A percentile compares a stretch with the other conserved stretches of the same genome.
Evolutionary conservation across 768 basidiomycete genomes (phyloP).

Genomic region (Leccinum barrowsii): DNA sequence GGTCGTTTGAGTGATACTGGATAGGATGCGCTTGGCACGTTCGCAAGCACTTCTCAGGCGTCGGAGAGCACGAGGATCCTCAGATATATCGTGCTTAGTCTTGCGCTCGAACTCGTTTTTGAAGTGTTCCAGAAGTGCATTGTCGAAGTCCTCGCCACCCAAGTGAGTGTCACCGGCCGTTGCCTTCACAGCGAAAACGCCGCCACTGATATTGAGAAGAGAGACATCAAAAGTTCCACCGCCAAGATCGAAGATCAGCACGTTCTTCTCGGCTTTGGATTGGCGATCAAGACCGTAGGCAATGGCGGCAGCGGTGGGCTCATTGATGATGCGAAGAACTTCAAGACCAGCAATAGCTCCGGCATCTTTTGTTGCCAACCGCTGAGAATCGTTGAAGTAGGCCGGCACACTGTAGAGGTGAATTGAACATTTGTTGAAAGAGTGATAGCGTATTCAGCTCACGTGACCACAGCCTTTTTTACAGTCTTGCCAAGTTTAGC

Average conservation of each 20-base stretch:
- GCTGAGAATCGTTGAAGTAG: slow-evolving; percentile 99
- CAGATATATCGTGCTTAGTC: slow-evolving; percentile 94
- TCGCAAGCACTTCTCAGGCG: slow-evolving; percentile 97
- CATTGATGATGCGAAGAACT: slow-evolving; percentile 99
- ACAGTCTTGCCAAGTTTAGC: slow-evolving; percentile 98
- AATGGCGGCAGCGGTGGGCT: slow-evolving; percentile 98
- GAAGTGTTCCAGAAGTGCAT: slow-evolving; percentile 97
- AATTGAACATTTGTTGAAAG: slow-evolving; percentile 1
- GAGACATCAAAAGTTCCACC: slow-evolving; percentile 99
- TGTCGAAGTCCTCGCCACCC: slow-evolving; percentile 99
- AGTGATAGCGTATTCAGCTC: slow-evolving; percentile 33
- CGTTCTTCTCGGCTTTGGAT: slow-evolving; percentile 92
- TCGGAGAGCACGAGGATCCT: slow-evolving; percentile 93
- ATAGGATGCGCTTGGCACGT: slow-evolving; percentile 98
- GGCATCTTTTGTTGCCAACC: slow-evolving; percentile 98
- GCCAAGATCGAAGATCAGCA: slow-evolving; percentile 98
- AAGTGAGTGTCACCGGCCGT: slow-evolving; percentile 99
- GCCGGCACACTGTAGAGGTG: slow-evolving; percentile 72
- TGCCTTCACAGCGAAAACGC: slow-evolving; percentile 99
- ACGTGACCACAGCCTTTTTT: slow-evolving; percentile 99
- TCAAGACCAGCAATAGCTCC: slow-evolving; percentile 97
- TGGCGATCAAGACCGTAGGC: slow-evolving; percentile 98
- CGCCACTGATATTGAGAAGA: slow-evolving; percentile 94
- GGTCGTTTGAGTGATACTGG: slow-evolving; percentile 97
- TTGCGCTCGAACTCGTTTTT: slow-evolving; percentile 99